A percentile compares a stretch with the other conserved stretches of the same genome.
These are phyloP conservation scores for Eleusine indica DNA, from an alignment of 176 grass and related monocot species.

Conservation along the genomic window DNA sequence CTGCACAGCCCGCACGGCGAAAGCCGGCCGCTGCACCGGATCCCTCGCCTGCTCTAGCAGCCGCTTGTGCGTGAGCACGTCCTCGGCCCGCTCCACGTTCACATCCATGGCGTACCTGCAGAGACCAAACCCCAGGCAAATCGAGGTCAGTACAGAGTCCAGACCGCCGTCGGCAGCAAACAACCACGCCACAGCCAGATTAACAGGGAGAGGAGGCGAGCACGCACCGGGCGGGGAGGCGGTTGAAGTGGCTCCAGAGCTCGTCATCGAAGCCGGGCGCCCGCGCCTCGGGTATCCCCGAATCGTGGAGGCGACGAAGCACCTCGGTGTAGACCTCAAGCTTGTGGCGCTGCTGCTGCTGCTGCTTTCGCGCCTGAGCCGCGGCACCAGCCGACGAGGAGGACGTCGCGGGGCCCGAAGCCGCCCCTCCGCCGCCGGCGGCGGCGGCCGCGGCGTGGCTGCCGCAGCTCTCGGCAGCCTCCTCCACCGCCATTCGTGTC, in stretches of 20 bases:
- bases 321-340: conserved; percentile 74
- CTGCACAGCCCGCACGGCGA: conserved; percentile 60
- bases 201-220: background rate
- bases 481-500: conserved; percentile 59
- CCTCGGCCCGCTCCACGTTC: conserved; percentile 75
- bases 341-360: conserved; percentile 65
- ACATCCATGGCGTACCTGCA: conserved; percentile 68
- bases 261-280: conserved; percentile 59
- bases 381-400: conserved; percentile 25
- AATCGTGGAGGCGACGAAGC: conserved; percentile 53
- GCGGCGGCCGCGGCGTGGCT: conserved; percentile 45
- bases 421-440: background rate
- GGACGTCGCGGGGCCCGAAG: background rate
- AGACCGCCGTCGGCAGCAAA: background rate
- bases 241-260: conserved; percentile 82
- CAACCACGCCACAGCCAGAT: background rate
- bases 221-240: conserved; percentile 67
- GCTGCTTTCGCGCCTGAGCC: conserved; percentile 50
- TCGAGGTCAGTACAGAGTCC: conserved; percentile 3
- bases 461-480: conserved; percentile 69
- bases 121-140: background rate
- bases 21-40: conserved; percentile 52
- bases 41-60: conserved; percentile 63
- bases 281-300: conserved; percentile 39
- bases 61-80: conserved; percentile 67